Base-by-base conservation (phyloP, 176 grass and related monocot genomes). In the Zea luxurians region DNA sequence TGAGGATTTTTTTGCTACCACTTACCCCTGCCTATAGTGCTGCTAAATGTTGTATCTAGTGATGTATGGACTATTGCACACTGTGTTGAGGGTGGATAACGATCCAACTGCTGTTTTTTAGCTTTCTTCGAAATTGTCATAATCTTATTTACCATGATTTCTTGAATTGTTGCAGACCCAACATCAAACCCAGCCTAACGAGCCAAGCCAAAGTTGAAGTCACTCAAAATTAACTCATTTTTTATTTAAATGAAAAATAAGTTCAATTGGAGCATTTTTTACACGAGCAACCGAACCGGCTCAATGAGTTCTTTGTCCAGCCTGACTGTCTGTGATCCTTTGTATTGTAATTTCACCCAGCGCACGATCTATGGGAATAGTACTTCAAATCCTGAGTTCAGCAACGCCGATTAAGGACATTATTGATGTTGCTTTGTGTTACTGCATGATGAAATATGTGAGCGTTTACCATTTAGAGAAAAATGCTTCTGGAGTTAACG, bases 31-130 rank as follows among this genome's bases (percentile, higher is more conserved):
- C 7, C 35, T 59, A 17, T 44, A 16, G n/a, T 75, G 27, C 21
- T 71, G 58, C 72, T 83, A 76, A 65, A 77, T 76, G 72, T 45
- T 89, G 73, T 85, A 84, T 70, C 73, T 62, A 61, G 41, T 77
- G 44, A 48, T 81, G 59, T 43, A 61, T 34, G 10, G 70, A 57
- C 21, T 53, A 68, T 18, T 11, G 7, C 35, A 75, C 21, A 8
- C 48, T 64, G 15, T 17, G 40, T 46, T 17, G 10, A 35, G 10
- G 27, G 10, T 62, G 60, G n/a, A 59, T 21, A 59, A 21, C 2
- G 1, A 59, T 3, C n/a, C 55, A 59, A 21, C 55, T 21, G 55
- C n/a, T 21, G 17, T 42, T 59, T 59, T 57, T 59, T 21, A 59
- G 55, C n/a, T 59, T 10, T 21, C 3, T 21, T 59, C 1, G 1